Conservation (phyloP, 352 stramenopile species). For the Phytophthora citricola region DNA sequence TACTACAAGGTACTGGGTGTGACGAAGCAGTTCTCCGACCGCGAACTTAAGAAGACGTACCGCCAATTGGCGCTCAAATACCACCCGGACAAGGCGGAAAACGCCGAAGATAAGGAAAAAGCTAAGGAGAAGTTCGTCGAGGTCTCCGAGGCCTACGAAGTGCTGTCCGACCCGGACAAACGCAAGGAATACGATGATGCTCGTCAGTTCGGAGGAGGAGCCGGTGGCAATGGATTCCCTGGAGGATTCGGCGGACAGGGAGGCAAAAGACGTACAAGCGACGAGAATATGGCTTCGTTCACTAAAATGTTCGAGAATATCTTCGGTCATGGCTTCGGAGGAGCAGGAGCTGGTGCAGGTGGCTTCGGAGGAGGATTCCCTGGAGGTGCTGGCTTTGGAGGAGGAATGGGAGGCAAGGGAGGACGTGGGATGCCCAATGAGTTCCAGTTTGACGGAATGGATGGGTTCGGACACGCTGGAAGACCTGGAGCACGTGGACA, state of each 20-base stretch:
- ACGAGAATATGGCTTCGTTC: constrained; percentile 76
- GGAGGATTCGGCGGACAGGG: constrained; percentile 37
- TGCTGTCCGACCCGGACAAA: constrained; percentile 91
- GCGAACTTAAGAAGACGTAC: constrained; percentile 89
- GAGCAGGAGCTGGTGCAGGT: constrained; percentile 30
- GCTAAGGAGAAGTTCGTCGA: constrained; percentile 94
- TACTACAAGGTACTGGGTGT: constrained; percentile 89
- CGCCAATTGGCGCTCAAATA: constrained; percentile 90
- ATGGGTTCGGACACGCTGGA: constrained; percentile 69
- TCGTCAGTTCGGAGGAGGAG: constrained; percentile 45
- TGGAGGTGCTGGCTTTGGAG: constrained; percentile 27
- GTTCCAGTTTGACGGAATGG: constrained; percentile 85
- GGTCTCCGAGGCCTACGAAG: constrained; percentile 93
- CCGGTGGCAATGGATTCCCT: constrained; percentile 14
- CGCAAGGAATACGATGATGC: constrained; percentile 91
- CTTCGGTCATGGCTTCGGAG: constrained; percentile 73
- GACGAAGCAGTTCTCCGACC: constrained; percentile 71
- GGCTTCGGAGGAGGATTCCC: constrained; percentile 42
- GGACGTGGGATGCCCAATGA: constrained; percentile 56
- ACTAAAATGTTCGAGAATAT: constrained; percentile 92
- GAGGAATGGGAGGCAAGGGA: constrained; percentile 26
- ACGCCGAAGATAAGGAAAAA: constrained; percentile 80
- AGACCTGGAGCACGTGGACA: constrained; percentile 23
- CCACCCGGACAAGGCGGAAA: constrained; percentile 90
- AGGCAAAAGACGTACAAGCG: constrained; percentile 40